Base-by-base conservation (phyloP, 2,329 filamentous ascomycete genomes). In the Claviceps monticola region DNA sequence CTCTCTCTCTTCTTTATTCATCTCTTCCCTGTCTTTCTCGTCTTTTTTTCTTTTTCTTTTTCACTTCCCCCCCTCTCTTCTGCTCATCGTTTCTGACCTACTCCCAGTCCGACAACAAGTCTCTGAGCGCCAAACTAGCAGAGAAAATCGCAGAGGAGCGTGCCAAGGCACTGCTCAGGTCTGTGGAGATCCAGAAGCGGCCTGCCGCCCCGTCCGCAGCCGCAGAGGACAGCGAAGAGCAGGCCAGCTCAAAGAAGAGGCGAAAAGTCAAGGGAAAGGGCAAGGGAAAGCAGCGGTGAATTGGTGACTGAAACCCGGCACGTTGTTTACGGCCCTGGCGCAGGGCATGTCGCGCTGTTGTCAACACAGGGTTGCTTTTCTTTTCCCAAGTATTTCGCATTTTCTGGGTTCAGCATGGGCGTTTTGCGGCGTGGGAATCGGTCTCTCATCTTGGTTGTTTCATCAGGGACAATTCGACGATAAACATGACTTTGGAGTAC, bases 121-220 rank as follows among this genome's bases (percentile, higher is more conserved):
- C 66, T 2, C 62, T 81, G 48, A 76, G 73, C 57, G 68, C 65
- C 26, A 76, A 74, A 61, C 64, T 81, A 37, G 71, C 71, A 4
- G 75, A 79, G 56, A 74, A 77, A 64, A 74, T 80, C 55, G 74
- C 76, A 2, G 77, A 74, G 57, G 76, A 79, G 64, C 69, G 71
- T 8, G 74, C 74, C 42, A 76, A 74, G 62, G 74, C 74, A 8
- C 65, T 75, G 3, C 63, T 75, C 49, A 76, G 71, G 58, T 67
- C 67, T 1, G 64, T 74, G 4, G 67, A 71, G 55, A 66, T 67
- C 54, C 72, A 74, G 60, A 73, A 77, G 60, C 66, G 72, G 46
- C 63, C 66, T 2, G 68, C 66, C 1, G 65, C 23, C 4, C 54
- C 61, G 38, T 58, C 60, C 4, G 55, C 61, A 1, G 52, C 61